A percentile compares a stretch with the other conserved stretches of the same genome.
These are phyloP conservation scores for Panicum hallii DNA, from an alignment of 202 grass and related monocot genomes.

Conservation along the genomic window DNA sequence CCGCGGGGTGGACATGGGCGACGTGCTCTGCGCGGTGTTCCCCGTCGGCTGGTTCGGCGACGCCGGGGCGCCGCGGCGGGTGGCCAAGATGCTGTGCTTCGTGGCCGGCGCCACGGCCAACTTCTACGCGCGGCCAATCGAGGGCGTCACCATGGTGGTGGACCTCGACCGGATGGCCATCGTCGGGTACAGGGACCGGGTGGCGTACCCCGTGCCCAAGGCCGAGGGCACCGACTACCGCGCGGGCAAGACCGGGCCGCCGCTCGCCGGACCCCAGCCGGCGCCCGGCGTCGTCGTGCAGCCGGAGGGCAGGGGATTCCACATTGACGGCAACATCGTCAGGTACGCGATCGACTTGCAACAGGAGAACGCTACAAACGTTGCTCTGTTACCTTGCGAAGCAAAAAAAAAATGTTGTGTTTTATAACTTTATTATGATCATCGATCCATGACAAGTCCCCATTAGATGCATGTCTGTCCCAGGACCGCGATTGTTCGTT, in stretches of 20 bases:
- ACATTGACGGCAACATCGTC: constrained; percentile 64
- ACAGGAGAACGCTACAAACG: too few species aligned
- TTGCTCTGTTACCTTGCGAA: background rate
- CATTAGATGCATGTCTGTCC: background rate
- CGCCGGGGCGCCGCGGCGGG: background rate
- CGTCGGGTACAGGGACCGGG: constrained; percentile 64
- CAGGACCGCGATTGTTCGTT: background rate
- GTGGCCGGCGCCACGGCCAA: constrained; percentile 60
- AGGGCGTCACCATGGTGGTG: constrained; percentile 60
- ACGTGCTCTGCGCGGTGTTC: constrained; percentile 64
- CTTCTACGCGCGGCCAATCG: constrained; percentile 75
- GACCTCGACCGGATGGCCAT: constrained; percentile 77
- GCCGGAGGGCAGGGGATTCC: constrained; percentile 61
- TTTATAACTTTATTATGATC: background rate
- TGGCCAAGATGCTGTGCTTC: constrained; percentile 68
- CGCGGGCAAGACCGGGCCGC: constrained; percentile 40
- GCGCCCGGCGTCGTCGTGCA: constrained; percentile 51
- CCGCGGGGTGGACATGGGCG: constrained; percentile 44
- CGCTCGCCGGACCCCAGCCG: constrained; percentile 24
- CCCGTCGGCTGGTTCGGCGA: constrained; percentile 71
- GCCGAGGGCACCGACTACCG: constrained; percentile 80
- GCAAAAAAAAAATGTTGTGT: too few species aligned
- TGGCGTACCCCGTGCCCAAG: constrained; percentile 59
- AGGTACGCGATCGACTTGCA: constrained; percentile 40
- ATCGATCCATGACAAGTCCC: background rate